Base-by-base conservation (phyloP, 164 flowering plant genomes). In the Akebia trifoliata region DNA sequence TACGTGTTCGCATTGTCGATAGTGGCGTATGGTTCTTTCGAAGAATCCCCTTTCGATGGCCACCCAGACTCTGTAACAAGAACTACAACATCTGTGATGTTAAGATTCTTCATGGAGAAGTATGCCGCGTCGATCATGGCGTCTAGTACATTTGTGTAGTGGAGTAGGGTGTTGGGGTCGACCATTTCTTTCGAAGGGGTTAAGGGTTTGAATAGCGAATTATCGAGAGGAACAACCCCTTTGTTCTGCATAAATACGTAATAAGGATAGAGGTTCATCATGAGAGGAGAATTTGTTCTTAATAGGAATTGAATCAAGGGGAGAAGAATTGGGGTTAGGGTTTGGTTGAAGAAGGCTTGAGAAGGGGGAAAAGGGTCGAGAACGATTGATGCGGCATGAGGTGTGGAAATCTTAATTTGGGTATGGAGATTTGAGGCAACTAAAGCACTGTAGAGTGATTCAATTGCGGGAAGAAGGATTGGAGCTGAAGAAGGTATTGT, bases 201-300 rank as follows among this genome's bases (percentile, higher is more conserved):
- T 56, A 93, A 64, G 0, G 95, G 97, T 69, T 81, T 78, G 69
- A 93, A 87, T 25, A 93, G 66, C 0, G 87, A 71, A 59, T 83
- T 90, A 36, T 90, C 96, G 12, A 93, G 60, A 31, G 99, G 99
- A 4, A 93, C 97, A 8, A 87, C 85, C 5, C 95, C 96, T 57
- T 82, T 88, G 71, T 86, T 90, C 74, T 90, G 83, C 99, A 93
- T 93, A 60, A 86, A 90, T 9, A 93, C 97, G 38, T 93, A 93
- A 60, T 93, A 93, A 28, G 99, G 97, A 50, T 93, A 93, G 56
- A 93, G 69, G 57, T 93, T 93, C 85, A 93, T 80, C 99, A 93
- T 93, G 53, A 93, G 47, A 0, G 96, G 95, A 6, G 99, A 72
- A 8, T 67, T 71, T 0, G 96, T 93, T 57, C 68, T 76, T 0